Base-by-base conservation (phyloP, 2,329 filamentous ascomycete species). In the Aspergillus sp. region DNA sequence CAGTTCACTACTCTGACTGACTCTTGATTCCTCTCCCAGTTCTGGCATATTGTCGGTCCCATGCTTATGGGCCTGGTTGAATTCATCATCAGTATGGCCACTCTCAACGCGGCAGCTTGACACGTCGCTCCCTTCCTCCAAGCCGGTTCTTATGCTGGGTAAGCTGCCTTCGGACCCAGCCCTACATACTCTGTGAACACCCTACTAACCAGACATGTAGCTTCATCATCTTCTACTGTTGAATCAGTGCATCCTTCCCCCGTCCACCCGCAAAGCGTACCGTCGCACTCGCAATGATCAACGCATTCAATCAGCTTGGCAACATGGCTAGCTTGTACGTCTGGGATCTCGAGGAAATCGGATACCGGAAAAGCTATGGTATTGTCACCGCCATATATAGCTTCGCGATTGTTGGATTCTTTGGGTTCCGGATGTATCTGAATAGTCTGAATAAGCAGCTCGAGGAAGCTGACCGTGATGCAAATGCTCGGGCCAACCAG, bases 111-210 rank as follows among this genome's bases (percentile, higher is more conserved):
- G 42, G 77, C 73, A 1, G 68, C 76, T 0, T 70, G 73, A n/a
- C 81, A 80, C 63, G 74, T 79, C 60, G 72, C 69, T 32, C 66
- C 79, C 44, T 79, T 79, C 66, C 64, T 79, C 28, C 74, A 79
- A 66, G 71, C 71, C 49, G 77, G 79, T 50, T 69, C 79, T 44
- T 79, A 79, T 51, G 69, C 73, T 11, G 74, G 75, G 59, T 76
- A 77, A 61, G 72, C 71, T 29, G 77, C 73, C 4, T 47, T n/a
- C n/a, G n/a, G n/a, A n/a, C n/a, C n/a, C n/a, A n/a, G n/a, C n/a
- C n/a, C n/a, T n/a, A n/a, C n/a, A n/a, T n/a, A n/a, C n/a, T n/a
- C n/a, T n/a, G n/a, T n/a, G n/a, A n/a, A n/a, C n/a, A n/a, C n/a
- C n/a, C n/a, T n/a, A n/a, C n/a, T n/a, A n/a, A n/a, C n/a, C n/a